These are phyloP conservation scores for Fusarium armeniacum DNA, from an alignment of 2,329 filamentous ascomycete species.

Conservation along the genomic window DNA sequence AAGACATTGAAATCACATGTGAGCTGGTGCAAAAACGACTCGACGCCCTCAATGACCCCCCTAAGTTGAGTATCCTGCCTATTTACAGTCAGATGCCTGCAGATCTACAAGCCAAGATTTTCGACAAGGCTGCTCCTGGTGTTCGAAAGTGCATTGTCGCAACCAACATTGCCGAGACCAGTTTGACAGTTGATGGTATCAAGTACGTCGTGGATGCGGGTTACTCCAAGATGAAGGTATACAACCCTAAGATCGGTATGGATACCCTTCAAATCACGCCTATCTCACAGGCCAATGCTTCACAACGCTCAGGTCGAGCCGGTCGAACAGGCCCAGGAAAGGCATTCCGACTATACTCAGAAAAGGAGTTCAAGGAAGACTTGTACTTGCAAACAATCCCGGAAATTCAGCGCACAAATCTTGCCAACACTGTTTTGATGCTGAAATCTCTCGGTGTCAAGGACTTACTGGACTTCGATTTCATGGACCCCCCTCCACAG, in stretches of 20 bases:
- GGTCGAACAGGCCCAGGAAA: slow-evolving; percentile 96
- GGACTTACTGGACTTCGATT: slow-evolving; percentile 95
- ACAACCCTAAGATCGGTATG: slow-evolving; percentile 99
- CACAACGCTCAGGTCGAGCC: slow-evolving; percentile 92
- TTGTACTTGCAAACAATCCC: slow-evolving; percentile 97
- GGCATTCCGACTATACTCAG: slow-evolving; percentile 93
- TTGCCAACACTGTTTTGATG: slow-evolving; percentile 93
- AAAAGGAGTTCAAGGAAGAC: slow-evolving; percentile 95
- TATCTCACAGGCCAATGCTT: slow-evolving; percentile 95
- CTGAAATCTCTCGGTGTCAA: slow-evolving; percentile 95
- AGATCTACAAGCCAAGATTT: slow-evolving; percentile 97
- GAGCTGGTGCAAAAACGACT: slow-evolving; percentile 91
- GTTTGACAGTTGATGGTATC: slow-evolving; percentile 97
- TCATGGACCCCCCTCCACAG: slow-evolving; percentile 98
- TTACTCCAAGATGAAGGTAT: slow-evolving; percentile 98
- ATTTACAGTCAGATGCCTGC: slow-evolving; percentile 99
- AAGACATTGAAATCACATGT: slow-evolving; percentile 97
- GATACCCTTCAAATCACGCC: slow-evolving; percentile 98
- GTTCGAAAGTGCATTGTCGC: slow-evolving; percentile 98
- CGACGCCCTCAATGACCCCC: slow-evolving; percentile 90
- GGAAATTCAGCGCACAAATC: slow-evolving; percentile 96
- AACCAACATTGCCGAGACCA: slow-evolving; percentile 98
- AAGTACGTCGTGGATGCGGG: slow-evolving; percentile 99
- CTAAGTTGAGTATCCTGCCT: slow-evolving; percentile 92
- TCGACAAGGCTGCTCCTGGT: slow-evolving; percentile 89